Percentiles rank a stretch among this genome's conserved stretches.
Conservation (phyloP, 163 green algal genomes). For the Scenedesmus sp. region DNA sequence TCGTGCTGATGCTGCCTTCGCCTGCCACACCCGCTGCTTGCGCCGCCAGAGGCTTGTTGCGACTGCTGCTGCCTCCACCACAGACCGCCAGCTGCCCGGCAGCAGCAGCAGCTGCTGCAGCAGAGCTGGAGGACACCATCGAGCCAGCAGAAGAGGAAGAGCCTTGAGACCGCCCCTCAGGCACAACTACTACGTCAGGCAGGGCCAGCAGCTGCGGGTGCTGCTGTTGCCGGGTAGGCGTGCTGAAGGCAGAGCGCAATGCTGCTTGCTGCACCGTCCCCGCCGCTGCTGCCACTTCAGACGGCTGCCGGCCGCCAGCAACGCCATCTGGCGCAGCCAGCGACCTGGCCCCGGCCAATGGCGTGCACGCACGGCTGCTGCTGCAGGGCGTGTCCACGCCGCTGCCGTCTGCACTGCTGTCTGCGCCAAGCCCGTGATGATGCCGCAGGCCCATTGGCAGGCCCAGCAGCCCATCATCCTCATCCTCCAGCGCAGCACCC, state of each 20-base stretch:
- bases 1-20: neutral
- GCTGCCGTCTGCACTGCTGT: conserved; percentile 20
- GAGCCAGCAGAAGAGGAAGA: neutral
- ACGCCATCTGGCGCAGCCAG: neutral
- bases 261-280: neutral
- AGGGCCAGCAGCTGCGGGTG: neutral
- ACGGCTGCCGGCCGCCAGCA: neutral
- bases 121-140: neutral
- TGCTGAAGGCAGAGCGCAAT: neutral
- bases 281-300: conserved; percentile 10
- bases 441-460: conserved; percentile 10
- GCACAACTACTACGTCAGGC: neutral
- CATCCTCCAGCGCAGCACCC: neutral
- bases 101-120: neutral
- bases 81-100: neutral
- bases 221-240: neutral
- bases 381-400: neutral
- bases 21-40: neutral
- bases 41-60: neutral
- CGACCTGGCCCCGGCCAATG: neutral
- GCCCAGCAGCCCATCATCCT: conserved; percentile 13
- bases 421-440: neutral
- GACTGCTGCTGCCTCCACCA: neutral
- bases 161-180: neutral
- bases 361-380: conserved; percentile 9